A percentile compares a stretch with the other conserved stretches of the same genome.
Evolutionary conservation across 1,284 basidiomycete species (phyloP).

Genomic region (Cutaneotrichosporon cavernicola): DNA sequence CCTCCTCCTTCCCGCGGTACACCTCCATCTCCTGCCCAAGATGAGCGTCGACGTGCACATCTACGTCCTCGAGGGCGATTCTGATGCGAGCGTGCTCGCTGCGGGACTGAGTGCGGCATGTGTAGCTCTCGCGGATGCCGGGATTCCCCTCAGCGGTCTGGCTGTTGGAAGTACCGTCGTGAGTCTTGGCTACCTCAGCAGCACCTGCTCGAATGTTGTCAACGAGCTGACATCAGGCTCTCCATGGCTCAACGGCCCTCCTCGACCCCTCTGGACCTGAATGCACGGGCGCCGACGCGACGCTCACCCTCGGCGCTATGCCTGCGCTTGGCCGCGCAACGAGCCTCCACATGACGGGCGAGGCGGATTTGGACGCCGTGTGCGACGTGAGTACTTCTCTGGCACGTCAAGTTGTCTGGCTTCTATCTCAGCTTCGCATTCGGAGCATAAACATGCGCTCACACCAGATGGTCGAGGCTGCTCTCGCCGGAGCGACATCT

Average conservation of each 20-base stretch:
- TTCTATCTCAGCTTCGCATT: neutral
- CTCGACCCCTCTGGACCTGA: constrained; percentile 68
- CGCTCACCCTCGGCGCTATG: constrained; percentile 73
- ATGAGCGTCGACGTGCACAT: constrained; percentile 89
- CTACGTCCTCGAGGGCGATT: constrained; percentile 86
- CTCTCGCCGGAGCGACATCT: constrained; percentile 28
- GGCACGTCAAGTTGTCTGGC: neutral
- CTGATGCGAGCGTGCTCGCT: constrained; percentile 76
- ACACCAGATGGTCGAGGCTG: constrained; percentile 42
- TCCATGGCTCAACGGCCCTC: constrained; percentile 57
- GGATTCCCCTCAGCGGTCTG: constrained; percentile 47
- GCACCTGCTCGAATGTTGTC: too few species aligned
- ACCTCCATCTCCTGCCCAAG: constrained; percentile 88
- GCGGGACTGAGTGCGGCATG: constrained; percentile 83
- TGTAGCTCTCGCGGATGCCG: constrained; percentile 65
- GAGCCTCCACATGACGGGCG: constrained; percentile 74
- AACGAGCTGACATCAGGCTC: constrained; percentile 32
- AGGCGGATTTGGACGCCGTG: constrained; percentile 38
- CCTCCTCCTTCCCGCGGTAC: constrained; percentile 77
- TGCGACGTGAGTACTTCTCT: constrained; percentile 1
- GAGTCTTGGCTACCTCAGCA: neutral
- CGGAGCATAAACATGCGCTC: neutral
- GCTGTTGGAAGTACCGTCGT: constrained; percentile 44
- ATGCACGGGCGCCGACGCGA: constrained; percentile 60
- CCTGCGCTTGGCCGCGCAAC: constrained; percentile 87